Base-by-base conservation (phyloP, 495 filamentous ascomycete species). In the Xylaria sp. region DNA sequence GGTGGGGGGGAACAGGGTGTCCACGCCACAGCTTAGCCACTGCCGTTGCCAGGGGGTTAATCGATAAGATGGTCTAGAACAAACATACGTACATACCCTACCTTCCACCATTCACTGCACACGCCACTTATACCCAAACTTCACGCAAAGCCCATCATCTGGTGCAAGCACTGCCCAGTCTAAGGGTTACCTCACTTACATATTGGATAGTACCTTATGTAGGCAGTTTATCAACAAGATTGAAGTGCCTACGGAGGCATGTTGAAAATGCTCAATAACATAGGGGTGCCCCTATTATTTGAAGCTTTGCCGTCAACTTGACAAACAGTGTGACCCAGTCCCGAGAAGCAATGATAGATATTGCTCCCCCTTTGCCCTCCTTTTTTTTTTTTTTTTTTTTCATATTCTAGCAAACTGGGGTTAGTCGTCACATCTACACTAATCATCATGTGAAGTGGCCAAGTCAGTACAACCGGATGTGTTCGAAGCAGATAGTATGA, bases 21-120 rank as follows among this genome's bases (percentile, higher is more conserved):
- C 53, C 35, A 35, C 29, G 53, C 53, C 53, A 58, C 53, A 33
- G 29, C 53, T 58, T 29, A 58, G 53, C 53, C 53, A 58, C 53
- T 5, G 15, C 17, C 3, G 9, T 52, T 24, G 48, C 8, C 19
- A 50, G 46, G 46, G n/a, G n/a, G 21, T 50, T 43, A 46, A n/a
- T n/a, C 43, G 15, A 46, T 46, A 46, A 46, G 41, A 2, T 4
- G 8, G 35, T 3, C 3, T 8, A 37, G 8, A 37, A 8, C 4
- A 8, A 8, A 37, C 35, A 37, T 4, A 37, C 3, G 35, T 8
- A n/a, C n/a, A n/a, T n/a, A n/a, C n/a, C n/a, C n/a, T n/a, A n/a
- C n/a, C n/a, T n/a, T n/a, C n/a, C n/a, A n/a, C n/a, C n/a, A n/a
- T n/a, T n/a, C n/a, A n/a, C n/a, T n/a, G n/a, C n/a, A n/a, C n/a